Evolutionary conservation across 345 rosid species (phyloP).

Genomic region (Populus simonii): DNA sequence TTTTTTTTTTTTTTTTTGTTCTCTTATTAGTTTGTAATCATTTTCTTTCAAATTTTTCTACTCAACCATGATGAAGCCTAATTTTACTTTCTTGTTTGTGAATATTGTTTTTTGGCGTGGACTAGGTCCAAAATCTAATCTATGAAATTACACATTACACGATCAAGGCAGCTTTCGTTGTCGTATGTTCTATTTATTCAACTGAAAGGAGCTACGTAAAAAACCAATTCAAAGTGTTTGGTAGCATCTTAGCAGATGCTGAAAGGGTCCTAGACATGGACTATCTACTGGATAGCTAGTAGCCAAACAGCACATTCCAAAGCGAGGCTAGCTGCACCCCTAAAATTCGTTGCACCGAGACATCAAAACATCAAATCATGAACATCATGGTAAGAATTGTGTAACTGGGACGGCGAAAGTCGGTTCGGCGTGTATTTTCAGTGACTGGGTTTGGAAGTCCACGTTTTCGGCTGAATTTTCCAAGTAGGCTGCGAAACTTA

Average conservation of each 20-base stretch:
- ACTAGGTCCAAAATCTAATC: neutral
- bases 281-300: neutral
- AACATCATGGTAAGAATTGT: neutral
- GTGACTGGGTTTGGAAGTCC: neutral
- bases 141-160: too few relatives aligned
- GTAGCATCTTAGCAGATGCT: neutral
- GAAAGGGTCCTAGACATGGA: neutral
- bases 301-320: neutral
- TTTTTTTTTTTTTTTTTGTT: too few relatives aligned
- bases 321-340: neutral
- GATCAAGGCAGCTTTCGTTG: too few relatives aligned
- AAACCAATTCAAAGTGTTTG: neutral
- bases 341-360: neutral
- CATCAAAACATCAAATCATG: neutral
- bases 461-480: neutral
- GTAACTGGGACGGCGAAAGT: neutral
- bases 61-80: neutral
- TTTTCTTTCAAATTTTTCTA: neutral
- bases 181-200: too few relatives aligned
- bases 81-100: neutral
- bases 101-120: neutral
- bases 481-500: neutral
- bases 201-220: too few relatives aligned
- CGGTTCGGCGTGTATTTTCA: neutral
- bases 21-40: neutral